Conservation (phyloP, 176 grass and related monocot species). For the Cenchrus fungigraminus region DNA sequence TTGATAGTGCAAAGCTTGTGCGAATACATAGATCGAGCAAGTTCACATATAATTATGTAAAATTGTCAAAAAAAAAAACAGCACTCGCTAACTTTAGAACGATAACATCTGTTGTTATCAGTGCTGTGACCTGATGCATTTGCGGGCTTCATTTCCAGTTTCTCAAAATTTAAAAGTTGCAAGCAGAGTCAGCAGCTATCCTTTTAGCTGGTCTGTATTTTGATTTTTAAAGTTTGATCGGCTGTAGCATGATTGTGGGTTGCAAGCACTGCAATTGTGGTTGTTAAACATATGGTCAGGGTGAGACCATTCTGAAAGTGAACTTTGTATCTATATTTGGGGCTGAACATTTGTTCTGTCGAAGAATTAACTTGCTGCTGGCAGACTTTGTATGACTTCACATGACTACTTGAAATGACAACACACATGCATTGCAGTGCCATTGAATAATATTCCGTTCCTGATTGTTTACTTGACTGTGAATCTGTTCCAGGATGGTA, state of each 20-base stretch:
- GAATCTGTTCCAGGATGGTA: conserved; percentile 68
- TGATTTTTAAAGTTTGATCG: conserved; percentile 12
- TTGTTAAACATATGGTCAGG: background rate
- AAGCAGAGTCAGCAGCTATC: conserved; percentile 27
- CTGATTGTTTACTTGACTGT: conserved; percentile 44
- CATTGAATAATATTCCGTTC: conserved; percentile 40
- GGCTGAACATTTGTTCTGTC: conserved; percentile 27
- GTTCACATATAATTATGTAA: conserved; percentile 7
- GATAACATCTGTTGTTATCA: conserved; percentile 6
- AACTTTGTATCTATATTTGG: background rate
- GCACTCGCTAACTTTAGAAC: background rate
- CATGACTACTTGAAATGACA: conserved; percentile 20
- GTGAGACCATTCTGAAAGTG: conserved; percentile 8
- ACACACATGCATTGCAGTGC: conserved; percentile 38
- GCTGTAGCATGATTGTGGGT: background rate
- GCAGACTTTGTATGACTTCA: conserved; percentile 22
- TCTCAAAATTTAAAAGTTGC: conserved; percentile 3
- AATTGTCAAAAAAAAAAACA: conserved; percentile 21
- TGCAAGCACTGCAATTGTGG: too few relatives aligned
- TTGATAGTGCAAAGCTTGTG: background rate
- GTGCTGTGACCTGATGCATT: conserved; percentile 20
- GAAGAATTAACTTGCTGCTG: conserved; percentile 12
- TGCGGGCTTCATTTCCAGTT: conserved; percentile 16
- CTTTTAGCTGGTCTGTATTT: conserved; percentile 13
- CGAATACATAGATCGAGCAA: conserved; percentile 14